Evolutionary conservation across 2,329 filamentous ascomycete species (phyloP).

Genomic region (Pestalotiopsis sp.): DNA sequence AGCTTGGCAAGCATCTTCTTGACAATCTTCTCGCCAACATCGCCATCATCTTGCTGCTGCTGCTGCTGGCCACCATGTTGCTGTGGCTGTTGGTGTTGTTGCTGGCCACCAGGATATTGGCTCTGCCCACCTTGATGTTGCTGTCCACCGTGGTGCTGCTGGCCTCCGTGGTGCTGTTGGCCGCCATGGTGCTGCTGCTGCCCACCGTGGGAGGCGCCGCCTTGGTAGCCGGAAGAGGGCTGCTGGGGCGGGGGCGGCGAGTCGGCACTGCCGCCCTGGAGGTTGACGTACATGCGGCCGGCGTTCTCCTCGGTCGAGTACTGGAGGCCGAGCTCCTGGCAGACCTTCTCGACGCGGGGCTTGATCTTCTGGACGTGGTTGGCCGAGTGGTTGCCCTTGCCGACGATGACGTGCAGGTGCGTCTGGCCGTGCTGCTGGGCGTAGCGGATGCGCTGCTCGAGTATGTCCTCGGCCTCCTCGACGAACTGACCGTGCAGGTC

Average conservation of each 20-base stretch:
- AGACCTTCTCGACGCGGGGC: conserved; percentile 88
- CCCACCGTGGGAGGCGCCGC: conserved; percentile 34
- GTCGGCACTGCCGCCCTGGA: conserved; percentile 70
- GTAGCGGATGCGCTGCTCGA: conserved; percentile 82
- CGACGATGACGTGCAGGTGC: conserved; percentile 93
- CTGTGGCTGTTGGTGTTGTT: conserved; percentile 46
- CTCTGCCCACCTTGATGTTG: conserved; percentile 38
- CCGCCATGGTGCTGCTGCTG: conserved; percentile 36
- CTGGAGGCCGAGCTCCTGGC: conserved; percentile 78
- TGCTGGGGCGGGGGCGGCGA: conserved; percentile 49
- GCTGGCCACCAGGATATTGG: conserved; percentile 29
- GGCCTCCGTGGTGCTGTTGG: conserved; percentile 41
- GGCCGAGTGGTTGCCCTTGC: conserved; percentile 86
- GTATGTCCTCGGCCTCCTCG: conserved; percentile 89
- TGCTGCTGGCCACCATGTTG: conserved; percentile 45
- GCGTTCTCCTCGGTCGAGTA: conserved; percentile 85
- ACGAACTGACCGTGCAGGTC: conserved; percentile 95
- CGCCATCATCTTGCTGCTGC: conserved; percentile 50
- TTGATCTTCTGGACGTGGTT: conserved; percentile 92
- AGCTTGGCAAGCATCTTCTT: conserved; percentile 65
- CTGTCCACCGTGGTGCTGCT: conserved; percentile 43
- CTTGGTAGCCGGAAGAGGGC: conserved; percentile 30
- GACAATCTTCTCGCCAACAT: conserved; percentile 63
- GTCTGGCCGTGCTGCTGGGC: conserved; percentile 74
- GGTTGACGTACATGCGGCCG: conserved; percentile 85